phyloP scores from a whole-genome alignment of 140 eudicot genomes.

The Artemisia princeps region DNA sequence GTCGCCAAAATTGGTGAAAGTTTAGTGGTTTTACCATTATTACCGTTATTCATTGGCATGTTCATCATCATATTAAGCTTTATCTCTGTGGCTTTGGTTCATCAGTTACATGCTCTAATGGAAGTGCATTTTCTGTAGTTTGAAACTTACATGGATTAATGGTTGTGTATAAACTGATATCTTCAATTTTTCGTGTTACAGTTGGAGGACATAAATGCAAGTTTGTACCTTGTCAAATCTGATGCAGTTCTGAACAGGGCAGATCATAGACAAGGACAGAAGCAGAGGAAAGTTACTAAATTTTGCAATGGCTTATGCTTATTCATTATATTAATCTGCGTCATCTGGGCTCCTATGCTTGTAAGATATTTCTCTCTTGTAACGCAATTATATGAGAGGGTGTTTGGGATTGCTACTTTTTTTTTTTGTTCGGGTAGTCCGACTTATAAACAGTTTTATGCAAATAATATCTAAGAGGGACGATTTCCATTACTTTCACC shows the following conservation, averaged over 20 bases:
- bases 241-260: conserved; percentile 88
- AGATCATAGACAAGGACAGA: conserved; percentile 81
- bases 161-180: conserved; percentile 27
- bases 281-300: conserved; percentile 80
- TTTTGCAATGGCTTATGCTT: conserved; percentile 90
- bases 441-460: too few species aligned
- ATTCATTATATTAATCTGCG: conserved; percentile 78
- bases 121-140: conserved; percentile 8
- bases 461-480: too few species aligned
- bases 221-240: conserved; percentile 97
- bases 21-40: too few species aligned
- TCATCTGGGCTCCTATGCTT: conserved; percentile 99
- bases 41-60: too few species aligned
- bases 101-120: conserved; percentile 20
- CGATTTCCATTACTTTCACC: too few species aligned
- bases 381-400: background rate
- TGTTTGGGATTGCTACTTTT: too few species aligned
- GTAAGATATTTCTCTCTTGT: conserved; percentile 39
- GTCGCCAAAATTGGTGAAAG: too few species aligned
- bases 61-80: too few species aligned
- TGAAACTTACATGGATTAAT: background rate
- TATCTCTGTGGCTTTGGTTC: background rate
- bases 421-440: too few species aligned
- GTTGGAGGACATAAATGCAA: conserved; percentile 99
- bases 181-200: conserved; percentile 30